Base-by-base conservation (phyloP, 306 rosid species). In the Vigna mungo region DNA sequence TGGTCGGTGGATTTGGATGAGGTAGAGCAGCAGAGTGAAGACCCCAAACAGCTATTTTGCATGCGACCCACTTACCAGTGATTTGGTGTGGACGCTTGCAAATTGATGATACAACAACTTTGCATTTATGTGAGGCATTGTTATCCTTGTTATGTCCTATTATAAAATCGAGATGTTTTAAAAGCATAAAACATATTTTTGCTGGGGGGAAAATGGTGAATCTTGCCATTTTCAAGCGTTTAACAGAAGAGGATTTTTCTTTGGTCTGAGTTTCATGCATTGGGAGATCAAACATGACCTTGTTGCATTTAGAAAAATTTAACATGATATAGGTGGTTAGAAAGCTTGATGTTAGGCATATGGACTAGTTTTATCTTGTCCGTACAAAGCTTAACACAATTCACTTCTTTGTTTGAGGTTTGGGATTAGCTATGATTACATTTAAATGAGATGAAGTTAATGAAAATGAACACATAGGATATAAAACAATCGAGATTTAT, bases 21-120 rank as follows among this genome's bases (percentile, higher is more conserved):
- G 78, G 44, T 48, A 80, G 43, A 72, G 32, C 64, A 79, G 49
- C 73, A 32, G 64, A 56, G 58, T 65, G 62, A 72, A 72, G 51
- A 77, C 55, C 59, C 23, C 4, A 67, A 52, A 53, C 53, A 10
- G 37, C 65, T 44, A 73, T 81, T 63, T 62, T 54, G 49, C 81
- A 73, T 81, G 83, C 59, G 61, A 83, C 37, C 68, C 43, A 61
- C 21, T 43, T 17, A 44, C 7, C 23, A 20, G 49, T 48, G 16
- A 77, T 78, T 78, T 68, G 81, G 84, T 63, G 68, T 52, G 68
- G 83, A 74, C 63, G 77, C 76, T 74, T 74, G 81, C 60, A 69
- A 64, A 56, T 82, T 71, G 72, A 72, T 74, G 66, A 62, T 71
- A 46, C 72, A 30, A n/a, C 72, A 55, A 68, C 85, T 82, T 46